phyloP scores from a whole-genome alignment of 2,329 filamentous ascomycete genomes.

The Xylariaceae sp. region DNA sequence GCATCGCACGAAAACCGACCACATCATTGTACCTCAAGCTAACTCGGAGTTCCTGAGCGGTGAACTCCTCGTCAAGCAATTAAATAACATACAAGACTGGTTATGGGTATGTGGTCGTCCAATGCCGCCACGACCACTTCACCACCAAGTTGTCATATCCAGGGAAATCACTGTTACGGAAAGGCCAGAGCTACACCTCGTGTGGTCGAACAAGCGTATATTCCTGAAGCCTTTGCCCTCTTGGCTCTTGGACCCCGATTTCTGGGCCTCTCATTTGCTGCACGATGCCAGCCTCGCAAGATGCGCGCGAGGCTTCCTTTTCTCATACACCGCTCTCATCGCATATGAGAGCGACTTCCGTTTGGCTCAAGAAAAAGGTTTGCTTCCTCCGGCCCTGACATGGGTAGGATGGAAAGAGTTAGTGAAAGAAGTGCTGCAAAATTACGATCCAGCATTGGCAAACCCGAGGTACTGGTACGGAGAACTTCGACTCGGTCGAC shows the following conservation, averaged over 20 bases:
- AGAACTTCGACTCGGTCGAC: constrained; percentile 46
- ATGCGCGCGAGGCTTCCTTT: constrained; percentile 46
- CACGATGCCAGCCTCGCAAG: constrained; percentile 34
- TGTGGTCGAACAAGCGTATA: constrained; percentile 48
- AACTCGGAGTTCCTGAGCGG: constrained; percentile 33
- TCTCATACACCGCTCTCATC: constrained; percentile 47
- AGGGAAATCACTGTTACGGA: constrained; percentile 47
- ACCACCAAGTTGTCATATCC: constrained; percentile 43
- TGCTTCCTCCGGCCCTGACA: constrained; percentile 43
- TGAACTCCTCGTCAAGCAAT: constrained; percentile 41
- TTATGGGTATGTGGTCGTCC: constrained; percentile 42
- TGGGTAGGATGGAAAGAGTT: constrained; percentile 48
- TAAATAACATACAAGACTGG: constrained; percentile 40
- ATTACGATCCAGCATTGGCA: constrained; percentile 38
- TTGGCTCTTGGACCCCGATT: constrained; percentile 45
- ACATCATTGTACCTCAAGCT: constrained; percentile 36
- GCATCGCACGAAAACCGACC: constrained; percentile 37
- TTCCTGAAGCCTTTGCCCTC: constrained; percentile 49
- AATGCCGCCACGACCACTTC: constrained; percentile 47
- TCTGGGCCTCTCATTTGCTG: constrained; percentile 43
- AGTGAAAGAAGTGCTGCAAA: constrained; percentile 31
- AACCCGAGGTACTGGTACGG: constrained; percentile 48
- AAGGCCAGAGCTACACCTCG: constrained; percentile 46
- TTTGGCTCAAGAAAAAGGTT: constrained; percentile 42
- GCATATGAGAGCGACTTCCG: constrained; percentile 47